Percentiles rank a stretch among this genome's conserved stretches.
phyloP scores from a whole-genome alignment of 768 basidiomycete genomes.

The Calocybe cyanea region DNA sequence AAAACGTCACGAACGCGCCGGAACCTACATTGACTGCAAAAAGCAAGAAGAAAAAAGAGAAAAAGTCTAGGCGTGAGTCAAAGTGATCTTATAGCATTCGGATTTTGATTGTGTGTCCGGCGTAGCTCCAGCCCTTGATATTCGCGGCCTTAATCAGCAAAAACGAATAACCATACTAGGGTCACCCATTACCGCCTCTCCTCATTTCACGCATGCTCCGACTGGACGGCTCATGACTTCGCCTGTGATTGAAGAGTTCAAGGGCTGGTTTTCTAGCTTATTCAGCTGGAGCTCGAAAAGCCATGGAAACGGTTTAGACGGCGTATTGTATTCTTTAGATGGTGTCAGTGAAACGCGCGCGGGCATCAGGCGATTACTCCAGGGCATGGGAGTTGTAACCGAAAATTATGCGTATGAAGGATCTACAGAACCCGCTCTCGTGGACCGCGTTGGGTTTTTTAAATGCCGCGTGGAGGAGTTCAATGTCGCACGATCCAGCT shows the following conservation, averaged over 20 bases:
- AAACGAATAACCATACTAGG: constrained; percentile 45
- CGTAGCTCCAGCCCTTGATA: constrained; percentile 55
- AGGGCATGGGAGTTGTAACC: constrained; percentile 59
- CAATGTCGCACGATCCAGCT: constrained; percentile 31
- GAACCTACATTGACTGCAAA: constrained; percentile 23
- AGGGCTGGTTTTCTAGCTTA: constrained; percentile 92
- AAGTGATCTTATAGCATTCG: constrained; percentile 2
- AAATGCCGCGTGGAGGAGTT: constrained; percentile 54
- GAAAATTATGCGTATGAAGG: constrained; percentile 25
- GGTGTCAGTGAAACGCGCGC: constrained; percentile 58
- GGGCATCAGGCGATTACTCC: constrained; percentile 61
- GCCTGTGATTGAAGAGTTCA: constrained; percentile 79
- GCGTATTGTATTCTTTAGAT: constrained; percentile 52
- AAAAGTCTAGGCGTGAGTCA: constrained; percentile 48
- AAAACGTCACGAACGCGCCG: constrained; percentile 40
- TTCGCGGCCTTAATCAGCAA: constrained; percentile 40
- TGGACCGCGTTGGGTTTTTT: constrained; percentile 26
- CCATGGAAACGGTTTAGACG: constrained; percentile 35
- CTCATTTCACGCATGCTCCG: constrained; percentile 30
- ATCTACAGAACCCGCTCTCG: constrained; percentile 17
- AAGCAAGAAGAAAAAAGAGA: constrained; percentile 47
- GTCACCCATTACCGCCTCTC: constrained; percentile 45
- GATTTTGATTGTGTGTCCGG: constrained; percentile 4
- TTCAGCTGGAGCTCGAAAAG: constrained; percentile 95
- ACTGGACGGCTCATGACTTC: constrained; percentile 44